phyloP scores from a whole-genome alignment of 306 rosid species.

The Pyrus communis region DNA sequence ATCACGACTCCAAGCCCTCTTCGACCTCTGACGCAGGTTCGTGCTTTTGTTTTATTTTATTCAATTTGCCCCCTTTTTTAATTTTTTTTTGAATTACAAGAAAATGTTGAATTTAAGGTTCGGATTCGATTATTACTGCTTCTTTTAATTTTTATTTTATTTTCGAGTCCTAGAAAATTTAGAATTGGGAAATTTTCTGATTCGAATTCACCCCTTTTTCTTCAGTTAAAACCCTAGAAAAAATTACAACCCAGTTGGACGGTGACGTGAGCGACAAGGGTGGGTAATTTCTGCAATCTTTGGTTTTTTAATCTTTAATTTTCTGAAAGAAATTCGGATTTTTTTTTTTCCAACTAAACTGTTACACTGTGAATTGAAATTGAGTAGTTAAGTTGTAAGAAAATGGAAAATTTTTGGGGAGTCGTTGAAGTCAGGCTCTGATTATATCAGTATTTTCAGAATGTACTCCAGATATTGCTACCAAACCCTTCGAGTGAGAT shows the following conservation, averaged over 20 bases:
- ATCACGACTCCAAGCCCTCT: neutral
- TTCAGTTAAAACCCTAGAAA: neutral
- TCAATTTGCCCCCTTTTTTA: neutral
- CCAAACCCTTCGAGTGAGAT: constrained; percentile 25
- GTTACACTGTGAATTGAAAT: no score
- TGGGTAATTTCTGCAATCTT: neutral
- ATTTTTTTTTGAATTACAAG: neutral
- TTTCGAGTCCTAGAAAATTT: neutral
- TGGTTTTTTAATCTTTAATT: neutral
- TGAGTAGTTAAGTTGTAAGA: neutral
- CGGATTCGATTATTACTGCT: neutral
- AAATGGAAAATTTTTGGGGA: neutral
- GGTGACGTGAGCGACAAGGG: neutral
- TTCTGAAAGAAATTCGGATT: neutral
- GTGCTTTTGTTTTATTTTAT: neutral
- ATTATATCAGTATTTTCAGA: neutral
- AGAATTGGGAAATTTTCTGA: neutral
- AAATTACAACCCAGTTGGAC: neutral
- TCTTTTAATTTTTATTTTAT: no score
- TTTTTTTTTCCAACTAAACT: no score
- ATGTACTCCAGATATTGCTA: constrained; percentile 21
- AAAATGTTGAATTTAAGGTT: neutral
- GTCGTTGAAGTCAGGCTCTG: neutral
- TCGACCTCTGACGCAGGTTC: constrained; percentile 39
- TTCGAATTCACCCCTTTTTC: neutral